Evolutionary conservation across 106 monocot genomes (phyloP).

Genomic region (Acanthochlamys bracteata): DNA sequence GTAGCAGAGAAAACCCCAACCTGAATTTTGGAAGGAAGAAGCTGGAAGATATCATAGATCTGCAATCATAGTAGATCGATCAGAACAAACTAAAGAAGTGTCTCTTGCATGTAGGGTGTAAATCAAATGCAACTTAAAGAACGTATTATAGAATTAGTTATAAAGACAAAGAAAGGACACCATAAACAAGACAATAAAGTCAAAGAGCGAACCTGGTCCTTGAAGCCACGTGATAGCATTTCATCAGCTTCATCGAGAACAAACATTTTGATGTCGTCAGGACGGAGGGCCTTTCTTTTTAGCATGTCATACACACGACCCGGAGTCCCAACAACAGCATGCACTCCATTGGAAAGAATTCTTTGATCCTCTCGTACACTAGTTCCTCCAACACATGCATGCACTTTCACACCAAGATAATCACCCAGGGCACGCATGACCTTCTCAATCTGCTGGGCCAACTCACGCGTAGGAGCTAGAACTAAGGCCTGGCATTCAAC

Average conservation of each 20-base stretch:
- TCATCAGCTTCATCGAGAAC: conserved; percentile 48
- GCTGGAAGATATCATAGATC: conserved; percentile 31
- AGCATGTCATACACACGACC: conserved; percentile 41
- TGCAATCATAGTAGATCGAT: neutral
- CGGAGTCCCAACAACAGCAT: conserved; percentile 53
- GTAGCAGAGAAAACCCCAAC: conserved; percentile 26
- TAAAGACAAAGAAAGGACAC: neutral
- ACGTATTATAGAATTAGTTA: neutral
- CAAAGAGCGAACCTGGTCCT: conserved; percentile 25
- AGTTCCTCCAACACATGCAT: conserved; percentile 45
- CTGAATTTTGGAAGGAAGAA: conserved; percentile 23
- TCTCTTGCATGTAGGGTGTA: too few relatives aligned
- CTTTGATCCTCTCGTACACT: conserved; percentile 20
- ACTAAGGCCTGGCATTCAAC: conserved; percentile 41
- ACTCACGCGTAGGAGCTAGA: conserved; percentile 45
- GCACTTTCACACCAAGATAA: conserved; percentile 42
- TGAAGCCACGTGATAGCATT: conserved; percentile 46
- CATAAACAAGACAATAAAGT: neutral
- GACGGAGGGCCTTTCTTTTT: conserved; percentile 26
- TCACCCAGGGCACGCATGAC: conserved; percentile 46
- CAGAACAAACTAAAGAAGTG: too few relatives aligned
- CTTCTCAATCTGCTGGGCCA: conserved; percentile 44
- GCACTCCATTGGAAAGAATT: conserved; percentile 34
- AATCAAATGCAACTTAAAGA: neutral
- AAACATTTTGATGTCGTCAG: conserved; percentile 30